These are phyloP conservation scores for Coix lacrymajobi DNA, from an alignment of 176 grass and related monocot genomes.

Conservation along the genomic window DNA sequence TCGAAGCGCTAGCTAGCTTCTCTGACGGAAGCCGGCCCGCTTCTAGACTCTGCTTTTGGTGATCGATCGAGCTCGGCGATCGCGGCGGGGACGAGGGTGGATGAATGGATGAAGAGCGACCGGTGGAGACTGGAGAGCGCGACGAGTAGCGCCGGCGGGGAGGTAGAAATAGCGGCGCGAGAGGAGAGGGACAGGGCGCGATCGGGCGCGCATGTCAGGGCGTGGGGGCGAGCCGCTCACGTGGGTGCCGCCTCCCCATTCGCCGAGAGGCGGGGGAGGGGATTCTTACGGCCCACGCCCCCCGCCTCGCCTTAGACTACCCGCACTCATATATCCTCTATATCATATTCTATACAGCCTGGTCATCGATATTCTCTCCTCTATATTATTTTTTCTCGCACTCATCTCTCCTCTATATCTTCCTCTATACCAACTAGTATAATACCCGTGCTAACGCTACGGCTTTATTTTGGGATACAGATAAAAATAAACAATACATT, in stretches of 20 bases:
- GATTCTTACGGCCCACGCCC: constrained; percentile 36
- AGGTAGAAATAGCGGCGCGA: constrained; percentile 37
- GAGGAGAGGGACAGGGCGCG: neutral
- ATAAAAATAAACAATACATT: too few relatives aligned
- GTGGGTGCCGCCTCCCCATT: constrained; percentile 47
- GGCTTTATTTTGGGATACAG: too few relatives aligned
- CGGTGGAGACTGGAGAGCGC: neutral
- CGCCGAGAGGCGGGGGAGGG: constrained; percentile 19
- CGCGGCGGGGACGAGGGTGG: neutral
- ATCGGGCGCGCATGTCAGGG: constrained; percentile 1
- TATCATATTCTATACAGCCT: too few relatives aligned
- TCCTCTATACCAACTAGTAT: too few relatives aligned
- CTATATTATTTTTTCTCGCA: too few relatives aligned
- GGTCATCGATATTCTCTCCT: too few relatives aligned
- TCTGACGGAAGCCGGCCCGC: neutral
- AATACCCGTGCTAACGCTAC: too few relatives aligned
- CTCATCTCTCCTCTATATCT: too few relatives aligned
- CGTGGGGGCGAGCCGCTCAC: constrained; percentile 31
- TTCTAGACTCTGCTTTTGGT: neutral
- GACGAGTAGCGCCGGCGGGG: constrained; percentile 3
- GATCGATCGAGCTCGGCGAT: neutral
- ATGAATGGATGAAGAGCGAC: neutral
- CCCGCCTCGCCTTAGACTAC: neutral
- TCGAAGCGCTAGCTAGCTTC: neutral
- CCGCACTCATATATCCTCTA: too few relatives aligned